Base-by-base conservation (phyloP, 2,329 filamentous ascomycete species). In the Fusarium sp. region DNA sequence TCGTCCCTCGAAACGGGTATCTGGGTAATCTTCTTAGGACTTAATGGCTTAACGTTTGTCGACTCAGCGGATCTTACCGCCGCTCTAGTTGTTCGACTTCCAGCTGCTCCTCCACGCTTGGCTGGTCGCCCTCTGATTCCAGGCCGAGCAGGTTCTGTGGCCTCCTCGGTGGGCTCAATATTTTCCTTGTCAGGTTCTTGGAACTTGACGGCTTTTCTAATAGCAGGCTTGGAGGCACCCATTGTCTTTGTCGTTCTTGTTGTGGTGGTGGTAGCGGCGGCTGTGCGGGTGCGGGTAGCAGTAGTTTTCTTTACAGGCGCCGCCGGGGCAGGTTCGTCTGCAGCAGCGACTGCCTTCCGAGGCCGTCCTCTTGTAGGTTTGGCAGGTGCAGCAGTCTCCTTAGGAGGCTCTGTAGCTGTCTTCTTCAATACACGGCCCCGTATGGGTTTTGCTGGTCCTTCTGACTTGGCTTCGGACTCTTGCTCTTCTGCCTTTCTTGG, bases 111-210 rank as follows among this genome's bases (percentile, higher is more conserved):
- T 20, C 74, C 76, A 50, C 78, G 76, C 57, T 86, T 83, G 41
- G 87, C 82, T 17, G 87, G 78, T 35, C 78, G 75, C 55, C 76
- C 75, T 40, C 77, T 74, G 39, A 85, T 75, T 26, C 82, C 80
- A 13, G 74, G 65, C 14, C 77, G 52, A 33, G 74, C 65, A 44
- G 77, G 64, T 47, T 77, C 73, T 72, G 83, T 83, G 28, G 73
- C 65, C 56, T 78, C 80, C 22, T 75, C 54, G 4, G 76, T 69
- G 15, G 85, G 86, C 20, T 81, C 75, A 37, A 87, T 77, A 67
- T 90, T 90, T 74, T 90, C 88, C 77, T 90, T 90, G 74, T 89
- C 87, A 5, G 86, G 85, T 69, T 87, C 86, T 73, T 89, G 83
- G 75, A 90, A 90, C 59, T 85, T 88, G 71, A 90, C 88, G 4